phyloP scores from a whole-genome alignment of 768 basidiomycete genomes.

The Leccinum longicurvipes region DNA sequence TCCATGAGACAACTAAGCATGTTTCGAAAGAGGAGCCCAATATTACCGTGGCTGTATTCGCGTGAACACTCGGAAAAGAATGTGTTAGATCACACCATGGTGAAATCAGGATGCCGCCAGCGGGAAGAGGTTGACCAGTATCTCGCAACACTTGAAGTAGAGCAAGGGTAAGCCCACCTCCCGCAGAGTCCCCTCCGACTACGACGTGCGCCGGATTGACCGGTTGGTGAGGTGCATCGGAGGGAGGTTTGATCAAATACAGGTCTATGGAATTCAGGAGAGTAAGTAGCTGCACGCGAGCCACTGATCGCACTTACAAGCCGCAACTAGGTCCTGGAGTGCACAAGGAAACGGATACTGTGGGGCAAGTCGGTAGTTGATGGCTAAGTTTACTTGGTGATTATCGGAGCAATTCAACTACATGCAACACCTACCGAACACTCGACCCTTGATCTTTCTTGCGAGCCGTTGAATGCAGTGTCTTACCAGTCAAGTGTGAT shows the following conservation, averaged over 20 bases:
- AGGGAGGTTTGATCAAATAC: slow-evolving; percentile 86
- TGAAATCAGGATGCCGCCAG: slow-evolving; percentile 85
- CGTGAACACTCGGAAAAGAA: slow-evolving; percentile 85
- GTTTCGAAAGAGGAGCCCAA: not conserved
- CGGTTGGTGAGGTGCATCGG: slow-evolving; percentile 69
- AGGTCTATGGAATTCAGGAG: slow-evolving; percentile 50
- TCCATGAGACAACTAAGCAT: not conserved
- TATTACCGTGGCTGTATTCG: slow-evolving; percentile 78
- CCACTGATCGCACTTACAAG: slow-evolving; percentile 51
- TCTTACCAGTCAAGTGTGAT: slow-evolving; percentile 31
- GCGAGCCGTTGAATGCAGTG: slow-evolving; percentile 81
- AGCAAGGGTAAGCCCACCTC: slow-evolving; percentile 82
- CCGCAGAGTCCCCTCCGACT: slow-evolving; percentile 89
- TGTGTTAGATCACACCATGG: slow-evolving; percentile 96
- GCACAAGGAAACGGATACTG: slow-evolving; percentile 97
- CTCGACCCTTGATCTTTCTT: slow-evolving; percentile 88
- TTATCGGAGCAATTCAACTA: not conserved
- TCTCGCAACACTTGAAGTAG: slow-evolving; percentile 89
- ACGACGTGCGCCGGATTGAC: slow-evolving; percentile 82
- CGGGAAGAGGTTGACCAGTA: slow-evolving; percentile 72
- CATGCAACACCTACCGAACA: slow-evolving; percentile 55
- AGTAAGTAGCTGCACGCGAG: not conserved
- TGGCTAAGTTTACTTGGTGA: slow-evolving; percentile 42
- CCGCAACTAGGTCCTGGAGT: slow-evolving; percentile 83
- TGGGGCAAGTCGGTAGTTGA: slow-evolving; percentile 86